These are phyloP conservation scores for Dispira simplex DNA, from an alignment of 192 early-diverging fungal species.

Conservation along the genomic window DNA sequence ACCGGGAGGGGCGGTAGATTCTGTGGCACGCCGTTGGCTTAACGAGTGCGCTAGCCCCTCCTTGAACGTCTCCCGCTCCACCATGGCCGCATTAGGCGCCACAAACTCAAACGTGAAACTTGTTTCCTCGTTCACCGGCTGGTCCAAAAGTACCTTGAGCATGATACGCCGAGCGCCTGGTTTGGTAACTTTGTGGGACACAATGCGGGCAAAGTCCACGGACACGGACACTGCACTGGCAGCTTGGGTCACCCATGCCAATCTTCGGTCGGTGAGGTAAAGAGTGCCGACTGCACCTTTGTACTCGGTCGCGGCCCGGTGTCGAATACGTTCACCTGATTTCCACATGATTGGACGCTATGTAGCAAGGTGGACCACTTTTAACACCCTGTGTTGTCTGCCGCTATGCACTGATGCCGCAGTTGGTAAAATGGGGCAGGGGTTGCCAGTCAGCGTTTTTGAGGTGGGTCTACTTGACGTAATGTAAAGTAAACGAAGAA, in stretches of 20 bases:
- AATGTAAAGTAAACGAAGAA: no score
- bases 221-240: constrained; percentile 25
- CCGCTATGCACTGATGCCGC: no score
- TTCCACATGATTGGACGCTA: background rate
- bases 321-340: background rate
- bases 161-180: constrained; percentile 31
- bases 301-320: constrained; percentile 1
- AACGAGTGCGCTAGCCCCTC: constrained; percentile 26
- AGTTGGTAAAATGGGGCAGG: no score
- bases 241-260: constrained; percentile 34
- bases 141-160: constrained; percentile 27
- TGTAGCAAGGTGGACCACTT: background rate
- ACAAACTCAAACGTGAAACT: constrained; percentile 29
- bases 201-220: constrained; percentile 27
- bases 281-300: constrained; percentile 27
- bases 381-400: no score
- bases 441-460: no score
- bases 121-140: constrained; percentile 17
- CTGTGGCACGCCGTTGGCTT: constrained; percentile 17
- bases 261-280: constrained; percentile 33
- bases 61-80: constrained; percentile 30
- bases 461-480: no score
- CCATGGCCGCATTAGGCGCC: constrained; percentile 22
- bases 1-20: constrained; percentile 5
- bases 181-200: constrained; percentile 24